Base-by-base conservation (phyloP, 805 yeast genomes). In the Teunomyces barrocoloradensis region DNA sequence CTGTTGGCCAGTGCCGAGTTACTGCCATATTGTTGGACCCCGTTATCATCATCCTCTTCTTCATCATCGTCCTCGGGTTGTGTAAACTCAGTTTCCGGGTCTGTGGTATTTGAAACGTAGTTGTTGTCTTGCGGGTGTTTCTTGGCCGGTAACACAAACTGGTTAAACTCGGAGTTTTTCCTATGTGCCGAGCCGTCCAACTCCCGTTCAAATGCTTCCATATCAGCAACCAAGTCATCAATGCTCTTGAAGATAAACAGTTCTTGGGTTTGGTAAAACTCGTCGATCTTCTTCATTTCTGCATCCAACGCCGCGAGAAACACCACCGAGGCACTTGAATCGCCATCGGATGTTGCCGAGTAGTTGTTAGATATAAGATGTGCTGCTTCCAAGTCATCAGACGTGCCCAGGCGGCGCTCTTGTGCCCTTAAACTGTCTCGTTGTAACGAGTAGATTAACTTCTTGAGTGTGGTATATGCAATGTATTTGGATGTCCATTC, bases 401-500 rank as follows among this genome's bases (percentile, higher is more conserved):
- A 60, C 6, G 41, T 38, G 12, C 44, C 42, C 10, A 36, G 41
- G 34, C 56, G 52, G 45, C 47, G 29, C n/a, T 23, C 20, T 21
- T 46, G 35, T 17, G 54, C 52, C 36, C 67, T 53, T 45, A 70
- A 56, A 20, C 63, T 61, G 35, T 87, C 89, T 58, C 91, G 77
- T 61, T 94, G 97, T 41, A 92, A 74, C 13, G 83, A 74, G 65
- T 91, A 92, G 25, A 91, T 87, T 36, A 87, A 77, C 69, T 88
- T 89, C 65, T 94, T 92, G 49, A 94, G 73, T 33, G 87, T 84
- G 1, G 96, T 87, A 66, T 92, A 92, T 46, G 95, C 91, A 47
- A 92, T 84, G 66, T 92, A 92, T 63, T 87, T 82, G 23, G 96
- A 84, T 10, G 96, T 81, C 99, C 99, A 92, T 65, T 94, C 98